phyloP scores from a whole-genome alignment of 257 asterid species.

The Forsythia suspensa region DNA sequence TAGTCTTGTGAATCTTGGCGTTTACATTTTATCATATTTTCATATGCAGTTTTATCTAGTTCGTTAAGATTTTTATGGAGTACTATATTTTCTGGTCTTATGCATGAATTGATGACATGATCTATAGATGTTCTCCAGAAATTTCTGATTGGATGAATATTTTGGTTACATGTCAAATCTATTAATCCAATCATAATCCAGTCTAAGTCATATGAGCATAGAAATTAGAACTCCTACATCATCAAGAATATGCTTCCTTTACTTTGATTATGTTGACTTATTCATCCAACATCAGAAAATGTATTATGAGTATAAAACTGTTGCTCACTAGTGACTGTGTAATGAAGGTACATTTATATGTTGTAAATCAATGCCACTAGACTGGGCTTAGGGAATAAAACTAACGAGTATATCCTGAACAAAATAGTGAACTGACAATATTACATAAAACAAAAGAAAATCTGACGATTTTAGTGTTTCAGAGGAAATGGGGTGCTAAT shows the following conservation, averaged over 20 bases:
- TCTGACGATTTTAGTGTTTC: not conserved
- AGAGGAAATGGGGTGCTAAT: not conserved
- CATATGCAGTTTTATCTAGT: not conserved
- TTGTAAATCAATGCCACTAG: not conserved
- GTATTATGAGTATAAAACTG: too few relatives aligned
- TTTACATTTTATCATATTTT: not conserved
- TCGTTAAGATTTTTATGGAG: not conserved
- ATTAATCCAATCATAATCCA: not conserved
- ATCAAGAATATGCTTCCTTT: not conserved
- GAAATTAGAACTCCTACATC: not conserved
- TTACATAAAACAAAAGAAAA: not conserved
- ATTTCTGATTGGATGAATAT: not conserved
- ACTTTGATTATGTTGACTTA: not conserved
- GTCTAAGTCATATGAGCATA: not conserved
- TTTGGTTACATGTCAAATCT: not conserved
- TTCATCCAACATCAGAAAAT: not conserved
- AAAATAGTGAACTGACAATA: not conserved
- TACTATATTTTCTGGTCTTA: not conserved
- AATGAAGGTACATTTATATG: not conserved
- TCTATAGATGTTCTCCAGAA: not conserved
- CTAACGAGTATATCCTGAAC: not conserved
- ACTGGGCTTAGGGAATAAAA: not conserved
- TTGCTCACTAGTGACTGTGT: too few relatives aligned
- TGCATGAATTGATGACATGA: not conserved
- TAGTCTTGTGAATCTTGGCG: not conserved